Conservation (phyloP, 2,329 filamentous ascomycete genomes). For the Colletotrichum sp. region DNA sequence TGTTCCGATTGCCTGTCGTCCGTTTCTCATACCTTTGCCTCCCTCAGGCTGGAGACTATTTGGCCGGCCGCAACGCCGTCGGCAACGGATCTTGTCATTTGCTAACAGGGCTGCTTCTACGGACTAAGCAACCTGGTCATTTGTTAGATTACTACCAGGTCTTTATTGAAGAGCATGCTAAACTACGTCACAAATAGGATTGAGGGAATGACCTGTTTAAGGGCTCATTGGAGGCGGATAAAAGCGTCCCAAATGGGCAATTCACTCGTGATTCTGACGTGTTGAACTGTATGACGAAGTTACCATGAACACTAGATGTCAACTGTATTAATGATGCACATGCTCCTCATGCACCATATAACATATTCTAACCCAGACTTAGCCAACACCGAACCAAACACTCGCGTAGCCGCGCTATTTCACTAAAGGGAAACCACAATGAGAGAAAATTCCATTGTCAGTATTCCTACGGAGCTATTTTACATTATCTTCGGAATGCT, state of each 20-base stretch:
- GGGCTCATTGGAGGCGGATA: fast-evolving
- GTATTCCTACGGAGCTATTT: not conserved
- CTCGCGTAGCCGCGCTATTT: fast-evolving
- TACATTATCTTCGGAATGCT: fast-evolving
- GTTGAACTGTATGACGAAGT: not conserved
- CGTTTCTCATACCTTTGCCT: no score
- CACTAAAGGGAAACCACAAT: not conserved
- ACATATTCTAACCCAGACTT: not conserved
- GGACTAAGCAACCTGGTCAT: not conserved
- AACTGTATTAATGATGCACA: not conserved
- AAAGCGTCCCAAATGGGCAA: not conserved
- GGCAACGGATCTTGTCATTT: no score
- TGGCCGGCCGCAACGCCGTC: no score
- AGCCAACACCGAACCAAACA: not conserved
- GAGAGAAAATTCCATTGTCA: not conserved
- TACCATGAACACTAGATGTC: fast-evolving
- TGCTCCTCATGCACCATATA: not conserved
- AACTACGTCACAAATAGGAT: not conserved
- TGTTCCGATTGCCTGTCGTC: not conserved
- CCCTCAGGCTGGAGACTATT: no score
- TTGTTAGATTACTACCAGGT: not conserved
- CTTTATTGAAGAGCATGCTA: not conserved
- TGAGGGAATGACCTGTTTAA: not conserved
- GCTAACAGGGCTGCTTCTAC: not conserved
- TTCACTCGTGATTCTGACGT: not conserved